Conservation (phyloP, 192 early-diverging fungal genomes). For the Funneliformis geosporum region DNA sequence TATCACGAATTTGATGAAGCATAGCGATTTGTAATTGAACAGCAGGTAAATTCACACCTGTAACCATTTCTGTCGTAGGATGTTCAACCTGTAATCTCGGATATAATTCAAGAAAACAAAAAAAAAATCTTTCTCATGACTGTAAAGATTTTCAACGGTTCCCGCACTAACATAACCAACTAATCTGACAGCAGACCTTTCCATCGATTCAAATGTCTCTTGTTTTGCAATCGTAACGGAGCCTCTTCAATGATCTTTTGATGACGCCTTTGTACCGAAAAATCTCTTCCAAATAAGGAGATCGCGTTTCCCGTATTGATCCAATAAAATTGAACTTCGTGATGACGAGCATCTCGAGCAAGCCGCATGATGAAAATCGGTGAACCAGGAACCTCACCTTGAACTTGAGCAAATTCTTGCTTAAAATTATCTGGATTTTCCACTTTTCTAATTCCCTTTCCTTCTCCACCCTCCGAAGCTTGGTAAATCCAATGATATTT, state of each 20-base stretch:
- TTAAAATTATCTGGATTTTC: conserved; percentile 71
- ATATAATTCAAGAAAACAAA: conserved; percentile 97
- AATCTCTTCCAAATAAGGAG: conserved; percentile 97
- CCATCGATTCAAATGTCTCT: conserved; percentile 86
- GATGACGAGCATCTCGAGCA: conserved; percentile 90
- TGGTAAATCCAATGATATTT: conserved; percentile 93
- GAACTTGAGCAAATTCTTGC: conserved; percentile 82
- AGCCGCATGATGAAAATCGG: conserved; percentile 99
- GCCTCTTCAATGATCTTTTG: conserved; percentile 99
- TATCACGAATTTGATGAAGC: conserved; percentile 94
- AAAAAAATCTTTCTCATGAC: conserved; percentile 79
- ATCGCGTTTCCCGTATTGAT: conserved; percentile 98
- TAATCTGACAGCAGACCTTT: conserved; percentile 93
- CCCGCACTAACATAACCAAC: conserved; percentile 96
- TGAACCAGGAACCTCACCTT: conserved; percentile 94
- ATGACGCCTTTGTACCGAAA: conserved; percentile 96
- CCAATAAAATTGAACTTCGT: conserved; percentile 97
- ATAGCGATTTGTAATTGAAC: conserved; percentile 97
- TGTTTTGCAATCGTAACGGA: conserved; percentile 81
- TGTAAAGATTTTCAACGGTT: conserved; percentile 97
- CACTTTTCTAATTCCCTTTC: conserved; percentile 98
- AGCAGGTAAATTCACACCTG: conserved; percentile 98
- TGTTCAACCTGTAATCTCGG: conserved; percentile 99
- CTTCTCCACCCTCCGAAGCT: conserved; percentile 98
- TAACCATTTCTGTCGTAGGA: conserved; percentile 99